These are phyloP conservation scores for Tylopilus sp. DNA, from an alignment of 768 basidiomycete species.

Conservation along the genomic window DNA sequence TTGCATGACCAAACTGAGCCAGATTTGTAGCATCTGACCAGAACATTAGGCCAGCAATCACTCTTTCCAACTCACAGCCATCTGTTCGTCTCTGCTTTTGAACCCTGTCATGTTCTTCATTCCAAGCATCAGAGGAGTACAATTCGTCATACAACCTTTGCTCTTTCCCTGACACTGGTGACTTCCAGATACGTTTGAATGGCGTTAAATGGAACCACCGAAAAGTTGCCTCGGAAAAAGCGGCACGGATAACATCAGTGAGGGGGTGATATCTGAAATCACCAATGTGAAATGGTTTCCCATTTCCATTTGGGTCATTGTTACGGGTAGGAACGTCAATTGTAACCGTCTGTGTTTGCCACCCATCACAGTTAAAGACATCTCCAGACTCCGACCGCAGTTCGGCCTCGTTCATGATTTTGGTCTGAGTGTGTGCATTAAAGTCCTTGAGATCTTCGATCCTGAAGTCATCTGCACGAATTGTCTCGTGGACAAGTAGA, in stretches of 20 bases:
- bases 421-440: background rate
- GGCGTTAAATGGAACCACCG: constrained; percentile 25
- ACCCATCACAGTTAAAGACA: background rate
- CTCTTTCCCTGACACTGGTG: background rate
- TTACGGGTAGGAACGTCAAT: too few relatives aligned
- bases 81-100: constrained; percentile 13
- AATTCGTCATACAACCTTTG: constrained; percentile 23
- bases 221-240: constrained; percentile 1
- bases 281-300: too few relatives aligned
- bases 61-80: constrained; percentile 9
- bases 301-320: too few relatives aligned
- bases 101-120: constrained; percentile 17
- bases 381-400: too few relatives aligned
- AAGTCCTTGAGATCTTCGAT: background rate
- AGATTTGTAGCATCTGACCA: background rate
- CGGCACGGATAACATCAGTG: background rate
- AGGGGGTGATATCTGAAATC: too few relatives aligned
- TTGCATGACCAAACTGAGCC: background rate
- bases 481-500: background rate
- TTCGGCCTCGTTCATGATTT: background rate
- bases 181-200: constrained; percentile 21
- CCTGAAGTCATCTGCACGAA: background rate
- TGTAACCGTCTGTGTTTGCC: background rate
- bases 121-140: constrained; percentile 23
- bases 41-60: background rate